These are phyloP conservation scores for Psilocybe sp. DNA, from an alignment of 768 basidiomycete genomes.

Conservation along the genomic window DNA sequence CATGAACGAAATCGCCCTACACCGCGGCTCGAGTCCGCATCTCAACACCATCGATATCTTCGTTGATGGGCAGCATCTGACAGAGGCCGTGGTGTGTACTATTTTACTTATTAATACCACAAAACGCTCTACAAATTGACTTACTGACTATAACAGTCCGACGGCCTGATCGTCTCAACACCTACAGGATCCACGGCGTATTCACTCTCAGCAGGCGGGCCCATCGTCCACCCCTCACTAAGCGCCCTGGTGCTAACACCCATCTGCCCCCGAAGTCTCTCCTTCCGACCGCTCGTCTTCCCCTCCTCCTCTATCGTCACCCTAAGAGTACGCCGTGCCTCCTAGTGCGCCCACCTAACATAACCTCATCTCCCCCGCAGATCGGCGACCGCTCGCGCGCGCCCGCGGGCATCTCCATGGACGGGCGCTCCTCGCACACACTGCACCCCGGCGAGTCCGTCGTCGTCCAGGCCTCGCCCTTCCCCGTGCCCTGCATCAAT, in stretches of 20 bases:
- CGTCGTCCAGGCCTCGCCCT: constrained; percentile 79
- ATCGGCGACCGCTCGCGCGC: constrained; percentile 84
- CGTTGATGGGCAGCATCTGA: constrained; percentile 92
- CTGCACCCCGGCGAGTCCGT: constrained; percentile 86
- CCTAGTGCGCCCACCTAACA: background rate
- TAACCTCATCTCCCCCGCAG: constrained; percentile 34
- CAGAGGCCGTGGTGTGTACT: constrained; percentile 84
- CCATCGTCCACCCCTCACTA: constrained; percentile 91
- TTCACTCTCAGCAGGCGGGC: constrained; percentile 92
- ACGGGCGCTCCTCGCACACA: constrained; percentile 82
- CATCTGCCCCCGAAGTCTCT: constrained; percentile 91
- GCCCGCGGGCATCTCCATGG: constrained; percentile 89
- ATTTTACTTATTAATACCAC: constrained; percentile 3
- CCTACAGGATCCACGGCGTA: constrained; percentile 97
- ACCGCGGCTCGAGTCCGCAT: constrained; percentile 89
- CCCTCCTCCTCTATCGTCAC: constrained; percentile 79
- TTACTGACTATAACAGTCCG: constrained; percentile 53
- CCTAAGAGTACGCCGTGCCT: constrained; percentile 51
- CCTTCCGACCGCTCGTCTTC: constrained; percentile 89
- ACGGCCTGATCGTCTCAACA: constrained; percentile 91
- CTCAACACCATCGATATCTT: constrained; percentile 91
- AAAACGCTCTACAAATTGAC: constrained; percentile 4
- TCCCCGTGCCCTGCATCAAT: constrained; percentile 92
- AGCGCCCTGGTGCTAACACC: constrained; percentile 90
- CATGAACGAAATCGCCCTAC: constrained; percentile 94